Conservation (phyloP, 345 rosid species). For the Hibiscus syriacus region DNA sequence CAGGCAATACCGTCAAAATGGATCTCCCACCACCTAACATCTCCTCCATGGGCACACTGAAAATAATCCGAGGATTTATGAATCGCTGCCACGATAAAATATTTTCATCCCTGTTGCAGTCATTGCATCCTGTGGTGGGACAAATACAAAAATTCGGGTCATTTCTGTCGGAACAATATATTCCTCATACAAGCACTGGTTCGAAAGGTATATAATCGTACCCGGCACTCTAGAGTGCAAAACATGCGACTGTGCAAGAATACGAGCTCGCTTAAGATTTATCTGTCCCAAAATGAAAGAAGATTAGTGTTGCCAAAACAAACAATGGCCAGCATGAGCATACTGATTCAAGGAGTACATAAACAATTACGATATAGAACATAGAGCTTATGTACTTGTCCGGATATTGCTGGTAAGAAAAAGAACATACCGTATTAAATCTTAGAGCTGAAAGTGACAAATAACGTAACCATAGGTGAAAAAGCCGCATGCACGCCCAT, state of each 20-base stretch:
- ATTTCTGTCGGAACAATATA: background rate
- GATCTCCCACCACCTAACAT: too few species aligned
- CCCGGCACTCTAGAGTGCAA: slow-evolving; percentile 51
- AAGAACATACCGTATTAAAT: slow-evolving; percentile 42
- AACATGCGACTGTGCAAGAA: slow-evolving; percentile 68
- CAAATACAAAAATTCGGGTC: slow-evolving; percentile 21
- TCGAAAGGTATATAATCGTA: slow-evolving; percentile 18
- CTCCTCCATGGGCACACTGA: too few species aligned
- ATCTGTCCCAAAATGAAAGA: slow-evolving; percentile 37
- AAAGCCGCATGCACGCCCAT: slow-evolving; percentile 65
- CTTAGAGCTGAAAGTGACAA: slow-evolving; percentile 63
- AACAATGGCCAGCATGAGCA: background rate
- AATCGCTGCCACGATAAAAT: too few species aligned
- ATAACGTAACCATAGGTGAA: slow-evolving; percentile 89
- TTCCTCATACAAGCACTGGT: background rate
- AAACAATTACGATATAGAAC: background rate
- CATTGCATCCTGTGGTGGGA: slow-evolving; percentile 55
- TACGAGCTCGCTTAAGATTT: slow-evolving; percentile 93
- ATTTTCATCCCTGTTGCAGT: too few species aligned
- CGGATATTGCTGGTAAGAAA: background rate
- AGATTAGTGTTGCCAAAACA: too few species aligned
- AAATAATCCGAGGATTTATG: too few species aligned
- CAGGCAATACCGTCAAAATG: slow-evolving; percentile 41
- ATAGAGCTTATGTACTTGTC: too few species aligned
- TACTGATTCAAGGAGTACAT: background rate